Conservation (phyloP, 2,329 filamentous ascomycete species). For the Colletotrichum ledebouriae region DNA sequence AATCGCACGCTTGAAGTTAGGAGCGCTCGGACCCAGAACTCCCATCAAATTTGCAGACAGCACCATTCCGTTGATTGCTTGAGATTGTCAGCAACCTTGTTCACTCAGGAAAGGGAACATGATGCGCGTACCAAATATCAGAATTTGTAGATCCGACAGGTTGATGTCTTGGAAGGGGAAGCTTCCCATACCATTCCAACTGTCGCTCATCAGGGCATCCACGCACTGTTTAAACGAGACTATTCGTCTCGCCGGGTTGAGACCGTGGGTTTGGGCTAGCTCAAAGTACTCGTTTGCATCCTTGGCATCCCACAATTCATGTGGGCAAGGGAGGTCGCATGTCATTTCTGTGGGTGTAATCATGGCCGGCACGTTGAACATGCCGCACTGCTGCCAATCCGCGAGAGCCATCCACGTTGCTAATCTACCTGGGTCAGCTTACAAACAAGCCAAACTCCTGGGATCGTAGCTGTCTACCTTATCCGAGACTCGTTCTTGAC, state of each 20-base stretch:
- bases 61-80: conserved; percentile 38
- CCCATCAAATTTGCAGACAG: conserved; percentile 42
- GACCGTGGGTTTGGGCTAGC: conserved; percentile 6
- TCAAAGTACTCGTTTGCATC: conserved; percentile 42
- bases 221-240: conserved; percentile 41
- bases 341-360: conserved; percentile 46
- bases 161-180: conserved; percentile 37
- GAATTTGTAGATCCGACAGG: conserved; percentile 29
- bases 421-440: conserved; percentile 40
- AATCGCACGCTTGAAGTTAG: conserved; percentile 40
- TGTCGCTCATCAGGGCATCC: conserved; percentile 44
- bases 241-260: conserved; percentile 11
- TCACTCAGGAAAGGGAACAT: rapidly evolving
- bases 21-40: conserved; percentile 28
- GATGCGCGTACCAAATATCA: conserved; percentile 29
- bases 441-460: neutral
- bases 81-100: neutral
- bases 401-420: conserved; percentile 45
- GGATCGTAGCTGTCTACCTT: conserved; percentile 31
- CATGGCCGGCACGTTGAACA: conserved; percentile 45
- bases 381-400: conserved; percentile 49
- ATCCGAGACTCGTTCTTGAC: conserved; percentile 43
- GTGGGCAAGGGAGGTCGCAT: conserved; percentile 45
- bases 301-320: conserved; percentile 46
- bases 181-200: conserved; percentile 35